Base-by-base conservation (phyloP, 331 rosid genomes). In the Quercus lobata region DNA sequence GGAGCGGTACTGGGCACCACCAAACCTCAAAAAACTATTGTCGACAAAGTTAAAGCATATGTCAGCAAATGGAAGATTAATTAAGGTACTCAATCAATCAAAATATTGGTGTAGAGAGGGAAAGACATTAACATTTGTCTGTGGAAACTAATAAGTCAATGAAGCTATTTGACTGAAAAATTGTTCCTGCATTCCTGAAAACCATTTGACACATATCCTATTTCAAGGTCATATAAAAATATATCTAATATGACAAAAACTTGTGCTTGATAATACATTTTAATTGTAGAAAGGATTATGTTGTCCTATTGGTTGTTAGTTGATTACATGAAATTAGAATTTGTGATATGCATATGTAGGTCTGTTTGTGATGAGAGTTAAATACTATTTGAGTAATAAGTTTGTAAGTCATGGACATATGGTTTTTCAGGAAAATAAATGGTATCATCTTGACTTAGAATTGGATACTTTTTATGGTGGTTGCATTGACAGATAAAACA, bases 1-100 rank as follows among this genome's bases (percentile, higher is more conserved):
- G 98, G 98, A 92, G 81, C 92, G 91, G 72, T 88, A 89, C 80
- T 84, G 86, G 86, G 90, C 92, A 68, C 96, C 97, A 5, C 87
- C 94, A 25, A 92, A 87, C 90, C 94, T 94, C 77, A 81, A 84
- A 79, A 94, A 87, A 85, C 82, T 94, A 69, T 83, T 94, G 71
- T 85, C 96, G 44, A 62, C 92, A 30, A 92, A 94, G 84, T 82
- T 94, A 84, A 94, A 92, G 91, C 93, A 92, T 79, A 89, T 94
- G 98, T 71, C 86, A 52, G 84, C 88, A 77, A 89, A 79, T 60
- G 94, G 98, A 78, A 94, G 87, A 87, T 77, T 94, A 83, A 79
- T 85, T 61, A 94, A 94, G 98, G 98, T 94, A 92, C 76, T 41
- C 71, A 73, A 46, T 32, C 68, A 76, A 57, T 73, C 29, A 19